Evolutionary conservation across 1,284 basidiomycete species (phyloP), one percentile per base, ranked within the genome.

Genomic region (Tilletia setariae): DNA sequence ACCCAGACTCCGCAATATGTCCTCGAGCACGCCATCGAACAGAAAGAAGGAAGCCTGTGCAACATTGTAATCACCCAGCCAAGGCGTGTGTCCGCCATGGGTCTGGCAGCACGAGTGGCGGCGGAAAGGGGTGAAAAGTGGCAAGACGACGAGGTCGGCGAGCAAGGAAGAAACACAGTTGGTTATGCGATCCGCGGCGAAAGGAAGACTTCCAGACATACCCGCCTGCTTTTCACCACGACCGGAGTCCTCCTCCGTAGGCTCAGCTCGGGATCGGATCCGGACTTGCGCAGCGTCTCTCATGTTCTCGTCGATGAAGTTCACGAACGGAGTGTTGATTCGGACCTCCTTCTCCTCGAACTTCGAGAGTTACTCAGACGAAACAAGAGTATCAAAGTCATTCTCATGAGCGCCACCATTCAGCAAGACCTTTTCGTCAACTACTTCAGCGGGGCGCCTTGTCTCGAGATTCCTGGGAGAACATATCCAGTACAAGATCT

Each of bases 271-370:
- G 83, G 88, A n/a, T 85, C 85, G 16, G 92, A 92, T 62, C 88
- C 91, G 47, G 87, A 87, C 66, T 84, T 97, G 19, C 82, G 86
- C 30, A 86, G 88, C 62, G 87, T 94, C 63, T 90, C 90, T 6
- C 94, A 96, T 83, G 86, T 97, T 40, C 85, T 97, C 59, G 91
- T 97, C 15, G 94, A 97, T 77, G 94, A 97, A 86, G 91, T 93
- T 40, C 93, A 95, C 79, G 93, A 95, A 84, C 88, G 93, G 65
- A 92, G 91, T 16, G 88, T 94, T 11, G 93, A 96, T 76, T 89
- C 91, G 15, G 94, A 97, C 82, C 90, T 97, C 74, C 84, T 97
- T 51, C 86, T 97, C 0, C 87, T 96, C n/a, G 90, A 95, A 78
- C 85, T 88, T 32, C 89, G 90, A 70, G 90, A 93, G 75, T 84